Evolutionary conservation across 306 rosid genomes (phyloP), one percentile per base, ranked within the genome.

Genomic region (Abrus pulchellus): DNA sequence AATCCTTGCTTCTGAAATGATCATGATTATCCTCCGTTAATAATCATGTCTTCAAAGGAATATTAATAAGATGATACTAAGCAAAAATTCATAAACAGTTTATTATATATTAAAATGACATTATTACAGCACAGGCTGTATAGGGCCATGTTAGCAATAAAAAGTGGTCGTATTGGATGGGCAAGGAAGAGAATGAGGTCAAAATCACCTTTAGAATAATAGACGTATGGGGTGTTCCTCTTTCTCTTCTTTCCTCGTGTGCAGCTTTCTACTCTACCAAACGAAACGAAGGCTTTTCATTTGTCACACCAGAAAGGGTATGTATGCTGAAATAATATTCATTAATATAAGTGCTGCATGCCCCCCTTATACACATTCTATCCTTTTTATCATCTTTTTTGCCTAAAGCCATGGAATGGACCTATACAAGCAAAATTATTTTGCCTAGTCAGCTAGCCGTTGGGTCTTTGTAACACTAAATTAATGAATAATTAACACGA

Each of bases 31-130:
- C 59, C 73, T 41, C 11, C 48, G 34, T 29, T 69, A 59, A 76
- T 76, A 53, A 82, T 76, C 54, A 70, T 76, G 85, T 60, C 68
- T 60, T 56, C 13, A 5, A 82, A 52, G 57, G 72, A 69, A 68
- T 50, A 20, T 20, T 20, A 49, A 48, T 36, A 8, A 43, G 40
- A 6, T 28, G 72, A 68, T 56, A 36, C 45, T 4, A 34, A 45
- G 6, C 49, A 66, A 59, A 50, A 7, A 44, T 54, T n/a, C 47
- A 68, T 48, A 3, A 69, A 47, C 63, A 57, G 14, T 33, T 68
- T 6, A 34, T 70, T 72, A 52, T 53, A 7, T 36, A 36, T 36
- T 36, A 36, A 36, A 76, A 49, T 74, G 14, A 5, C 44, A 75
- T 60, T 33, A 76, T 77, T 54, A 43, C 11, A 54, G 36, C 82